Percentiles rank a stretch among this genome's conserved stretches.
Evolutionary conservation across 805 yeast genomes (phyloP).

Genomic region (Saturnispora mendoncae): DNA sequence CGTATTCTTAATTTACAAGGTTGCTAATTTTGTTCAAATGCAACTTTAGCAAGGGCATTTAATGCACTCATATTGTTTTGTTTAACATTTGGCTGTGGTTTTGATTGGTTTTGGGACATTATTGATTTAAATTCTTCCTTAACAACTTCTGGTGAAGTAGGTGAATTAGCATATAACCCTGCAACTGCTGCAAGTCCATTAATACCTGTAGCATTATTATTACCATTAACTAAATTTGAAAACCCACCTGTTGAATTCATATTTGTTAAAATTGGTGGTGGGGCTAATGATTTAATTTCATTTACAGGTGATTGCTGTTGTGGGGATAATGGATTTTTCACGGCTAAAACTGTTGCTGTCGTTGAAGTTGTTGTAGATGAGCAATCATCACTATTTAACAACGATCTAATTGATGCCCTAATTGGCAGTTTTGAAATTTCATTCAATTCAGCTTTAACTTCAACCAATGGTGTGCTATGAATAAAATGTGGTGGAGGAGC

Average conservation of each 20-base stretch:
- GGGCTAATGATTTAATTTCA: neutral
- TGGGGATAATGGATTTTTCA: neutral
- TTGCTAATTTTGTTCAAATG: constrained; percentile 26
- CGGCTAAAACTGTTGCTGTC: neutral
- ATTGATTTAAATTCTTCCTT: constrained; percentile 1
- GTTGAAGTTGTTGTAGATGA: neutral
- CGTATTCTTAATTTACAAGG: neutral
- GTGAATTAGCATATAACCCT: constrained; percentile 4
- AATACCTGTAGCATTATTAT: constrained; percentile 2
- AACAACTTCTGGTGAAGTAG: neutral
- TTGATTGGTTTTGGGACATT: constrained; percentile 7
- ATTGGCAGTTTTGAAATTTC: constrained; percentile 5
- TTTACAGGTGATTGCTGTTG: neutral
- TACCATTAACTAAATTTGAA: neutral
- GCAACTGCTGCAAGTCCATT: constrained; percentile 9
- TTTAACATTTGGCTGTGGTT: constrained; percentile 1
- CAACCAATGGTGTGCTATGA: neutral
- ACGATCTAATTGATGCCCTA: constrained; percentile 4
- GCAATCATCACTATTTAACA: constrained; percentile 8
- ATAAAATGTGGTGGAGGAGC: neutral
- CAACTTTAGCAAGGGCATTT: constrained; percentile 31
- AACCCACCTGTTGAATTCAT: neutral
- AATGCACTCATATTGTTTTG: constrained; percentile 26
- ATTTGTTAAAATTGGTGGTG: neutral
- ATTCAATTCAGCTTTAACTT: neutral